phyloP scores from a whole-genome alignment of 2,329 filamentous ascomycete genomes.

The Aspergillus sp. region DNA sequence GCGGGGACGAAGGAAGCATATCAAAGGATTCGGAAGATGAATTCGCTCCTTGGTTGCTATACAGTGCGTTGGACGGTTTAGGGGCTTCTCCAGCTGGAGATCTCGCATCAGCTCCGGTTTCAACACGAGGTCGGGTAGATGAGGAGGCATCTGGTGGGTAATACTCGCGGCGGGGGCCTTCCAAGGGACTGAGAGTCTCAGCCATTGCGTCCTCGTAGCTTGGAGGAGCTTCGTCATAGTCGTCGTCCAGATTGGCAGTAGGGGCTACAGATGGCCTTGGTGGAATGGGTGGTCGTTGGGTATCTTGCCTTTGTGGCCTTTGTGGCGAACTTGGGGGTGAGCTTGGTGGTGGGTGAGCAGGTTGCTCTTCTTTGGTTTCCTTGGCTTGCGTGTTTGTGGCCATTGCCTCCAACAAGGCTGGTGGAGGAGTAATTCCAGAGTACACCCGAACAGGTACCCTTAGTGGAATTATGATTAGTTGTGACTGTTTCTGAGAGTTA shows the following conservation, averaged over 20 bases:
- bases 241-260: constrained; percentile 23
- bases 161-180: constrained; percentile 62
- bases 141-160: constrained; percentile 42
- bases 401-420: constrained; percentile 70
- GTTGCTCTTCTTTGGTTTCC: constrained; percentile 21
- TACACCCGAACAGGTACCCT: constrained; percentile 77
- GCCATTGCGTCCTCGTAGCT: constrained; percentile 94
- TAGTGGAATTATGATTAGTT: constrained; percentile 75
- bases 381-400: constrained; percentile 31
- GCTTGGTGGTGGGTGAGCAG: constrained; percentile 17
- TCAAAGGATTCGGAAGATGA: constrained; percentile 41
- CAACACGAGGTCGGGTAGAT: constrained; percentile 26
- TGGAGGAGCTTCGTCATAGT: constrained; percentile 75
- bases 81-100: constrained; percentile 32
- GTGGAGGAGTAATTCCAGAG: constrained; percentile 82
- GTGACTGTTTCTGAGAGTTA: constrained; percentile 52
- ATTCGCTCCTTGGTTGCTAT: constrained; percentile 21
- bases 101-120: constrained; percentile 40
- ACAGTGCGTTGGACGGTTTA: constrained; percentile 26
- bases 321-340: neutral
- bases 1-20: constrained; percentile 38
- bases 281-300: constrained; percentile 40
- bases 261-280: constrained; percentile 34
- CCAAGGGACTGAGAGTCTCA: constrained; percentile 70
- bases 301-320: constrained; percentile 20